Evolutionary conservation across 148 eudicot species (phyloP).

Genomic region (Polygonum maritimum): DNA sequence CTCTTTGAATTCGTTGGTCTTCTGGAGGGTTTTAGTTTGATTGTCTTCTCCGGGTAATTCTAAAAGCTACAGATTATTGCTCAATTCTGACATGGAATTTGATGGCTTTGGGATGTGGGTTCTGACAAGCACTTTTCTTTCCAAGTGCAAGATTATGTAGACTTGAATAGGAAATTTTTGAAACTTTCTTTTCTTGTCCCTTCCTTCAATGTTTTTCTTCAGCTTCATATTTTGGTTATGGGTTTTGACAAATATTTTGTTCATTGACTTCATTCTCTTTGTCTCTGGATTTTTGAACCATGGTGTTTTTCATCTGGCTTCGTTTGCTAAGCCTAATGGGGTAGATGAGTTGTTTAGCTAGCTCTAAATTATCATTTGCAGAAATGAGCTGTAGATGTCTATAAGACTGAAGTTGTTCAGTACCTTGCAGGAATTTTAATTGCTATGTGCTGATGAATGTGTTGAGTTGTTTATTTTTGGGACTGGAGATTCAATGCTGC

Average conservation of each 20-base stretch:
- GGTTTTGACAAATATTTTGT: no score
- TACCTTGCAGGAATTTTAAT: background rate
- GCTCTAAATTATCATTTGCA: background rate
- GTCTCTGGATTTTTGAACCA: background rate
- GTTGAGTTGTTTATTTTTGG: background rate
- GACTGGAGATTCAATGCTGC: background rate
- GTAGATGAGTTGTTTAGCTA: background rate
- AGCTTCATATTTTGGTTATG: background rate
- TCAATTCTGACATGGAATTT: background rate
- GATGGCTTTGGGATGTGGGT: constrained; percentile 1
- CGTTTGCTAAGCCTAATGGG: background rate
- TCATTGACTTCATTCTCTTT: no score
- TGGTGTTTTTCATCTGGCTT: background rate
- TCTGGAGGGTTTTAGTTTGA: background rate
- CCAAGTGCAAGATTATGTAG: background rate
- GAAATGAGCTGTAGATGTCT: background rate
- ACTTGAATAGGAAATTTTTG: no score
- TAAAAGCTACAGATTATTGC: background rate
- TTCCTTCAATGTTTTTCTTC: background rate
- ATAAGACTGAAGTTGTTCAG: background rate
- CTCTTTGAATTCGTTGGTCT: background rate
- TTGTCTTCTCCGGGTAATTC: background rate
- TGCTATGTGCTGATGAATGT: background rate
- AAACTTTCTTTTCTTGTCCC: background rate
- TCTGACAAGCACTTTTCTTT: background rate